A percentile compares a stretch with the other conserved stretches of the same genome.
Conservation (phyloP, 352 stramenopile genomes). For the Globisporangium paroecandrum region DNA sequence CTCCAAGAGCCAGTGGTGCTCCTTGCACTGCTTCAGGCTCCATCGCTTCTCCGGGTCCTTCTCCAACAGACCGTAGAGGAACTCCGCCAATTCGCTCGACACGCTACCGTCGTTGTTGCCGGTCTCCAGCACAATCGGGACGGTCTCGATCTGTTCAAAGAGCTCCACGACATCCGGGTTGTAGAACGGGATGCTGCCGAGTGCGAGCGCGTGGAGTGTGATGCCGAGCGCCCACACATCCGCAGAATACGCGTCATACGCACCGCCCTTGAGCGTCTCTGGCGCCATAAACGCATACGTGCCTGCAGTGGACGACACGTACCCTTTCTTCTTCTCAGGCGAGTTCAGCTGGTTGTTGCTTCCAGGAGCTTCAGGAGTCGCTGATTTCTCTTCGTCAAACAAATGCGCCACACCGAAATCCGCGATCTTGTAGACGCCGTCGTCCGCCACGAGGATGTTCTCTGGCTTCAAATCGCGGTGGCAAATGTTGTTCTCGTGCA, state of each 20-base stretch:
- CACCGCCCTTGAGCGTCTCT: constrained; percentile 74
- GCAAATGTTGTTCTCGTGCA: constrained; percentile 86
- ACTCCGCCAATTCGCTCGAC: constrained; percentile 36
- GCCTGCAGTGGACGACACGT: constrained; percentile 73
- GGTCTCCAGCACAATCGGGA: constrained; percentile 32
- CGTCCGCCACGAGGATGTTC: constrained; percentile 72
- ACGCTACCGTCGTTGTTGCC: constrained; percentile 29
- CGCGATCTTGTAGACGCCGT: constrained; percentile 79
- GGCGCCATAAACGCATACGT: constrained; percentile 86
- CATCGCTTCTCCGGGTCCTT: constrained; percentile 73
- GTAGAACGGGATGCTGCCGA: constrained; percentile 84
- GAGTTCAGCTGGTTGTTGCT: constrained; percentile 15
- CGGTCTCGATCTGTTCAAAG: constrained; percentile 80
- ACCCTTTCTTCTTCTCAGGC: constrained; percentile 56
- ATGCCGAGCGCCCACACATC: constrained; percentile 88
- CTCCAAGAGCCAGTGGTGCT: constrained; percentile 63
- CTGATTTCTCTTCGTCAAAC: constrained; percentile 57
- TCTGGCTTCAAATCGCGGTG: constrained; percentile 85
- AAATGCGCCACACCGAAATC: constrained; percentile 85
- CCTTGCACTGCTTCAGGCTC: constrained; percentile 65
- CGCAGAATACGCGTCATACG: constrained; percentile 76
- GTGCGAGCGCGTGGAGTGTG: constrained; percentile 76
- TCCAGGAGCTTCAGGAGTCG: neutral
- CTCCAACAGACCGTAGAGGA: constrained; percentile 65
- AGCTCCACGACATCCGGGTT: constrained; percentile 73